Base-by-base conservation (phyloP, 1,284 basidiomycete species). In the Irpex sp. region DNA sequence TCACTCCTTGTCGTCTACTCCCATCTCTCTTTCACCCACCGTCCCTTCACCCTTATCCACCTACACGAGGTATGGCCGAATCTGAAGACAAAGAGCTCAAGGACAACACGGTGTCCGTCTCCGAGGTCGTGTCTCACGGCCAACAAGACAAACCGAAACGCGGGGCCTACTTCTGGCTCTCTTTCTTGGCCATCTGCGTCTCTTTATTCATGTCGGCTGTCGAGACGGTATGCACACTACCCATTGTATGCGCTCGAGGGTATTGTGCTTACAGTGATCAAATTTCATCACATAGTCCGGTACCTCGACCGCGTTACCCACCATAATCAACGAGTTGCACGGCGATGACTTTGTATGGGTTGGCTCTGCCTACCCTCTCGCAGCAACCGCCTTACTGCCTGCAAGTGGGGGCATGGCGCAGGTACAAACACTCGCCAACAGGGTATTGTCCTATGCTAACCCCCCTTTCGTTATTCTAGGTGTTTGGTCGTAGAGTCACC, bases 301-400 rank as follows among this genome's bases (percentile, higher is more conserved):
- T 5, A 46, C 59, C 7, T 63, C 62, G 4, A 63, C 62, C 4
- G 58, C 62, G 1, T 57, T 63, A 3, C 62, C 62, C 5, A 63
- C 62, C 4, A 63, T 63, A 37, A 36, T 57, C 31, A 50, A 60
- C 6, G 62, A 63, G n/a, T 36, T 63, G 4, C 26, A 60, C 6
- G 62, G 58, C 9, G 53, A 49, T 31, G 58, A 63, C 37, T 63
- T 63, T 39, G 58, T 63, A 8, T 63, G 62, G 62, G 53, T 63
- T 2, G 58, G 53, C 53, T 63, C 62, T 1, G 58, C 62, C 11
- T 63, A 63, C 33, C 26, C 58, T 3, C 62, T 63, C 58, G 62
- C 62, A 1, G 17, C 62, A 6, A 63, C 62, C 13, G 62, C 62
- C 7, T n/a, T 63, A 15, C 53, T 63, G 3, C 62, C 62, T 1